Conservation (phyloP, 139 green algal species). For the Chlamydomonas sp. region DNA sequence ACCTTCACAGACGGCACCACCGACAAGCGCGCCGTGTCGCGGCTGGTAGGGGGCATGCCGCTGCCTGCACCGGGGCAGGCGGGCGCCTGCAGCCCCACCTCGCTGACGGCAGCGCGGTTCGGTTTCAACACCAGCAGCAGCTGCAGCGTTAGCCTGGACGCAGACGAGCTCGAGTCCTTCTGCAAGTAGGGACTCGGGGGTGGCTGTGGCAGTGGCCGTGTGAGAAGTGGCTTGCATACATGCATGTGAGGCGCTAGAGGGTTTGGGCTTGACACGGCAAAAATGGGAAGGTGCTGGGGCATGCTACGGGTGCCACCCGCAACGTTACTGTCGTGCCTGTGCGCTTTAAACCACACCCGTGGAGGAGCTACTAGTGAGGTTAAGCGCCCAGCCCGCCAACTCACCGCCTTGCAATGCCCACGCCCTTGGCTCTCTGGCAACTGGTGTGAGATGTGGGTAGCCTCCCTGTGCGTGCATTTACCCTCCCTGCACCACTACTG, state of each 20-base stretch:
- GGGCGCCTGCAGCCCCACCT: slow-evolving; percentile 39
- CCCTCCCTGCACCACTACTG: no score
- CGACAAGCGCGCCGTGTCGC: slow-evolving; percentile 30
- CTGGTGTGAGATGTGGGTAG: no score
- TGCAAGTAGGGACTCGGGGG: slow-evolving; percentile 41
- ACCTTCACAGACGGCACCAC: not conserved
- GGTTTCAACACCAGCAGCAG: slow-evolving; percentile 58
- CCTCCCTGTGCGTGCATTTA: no score
- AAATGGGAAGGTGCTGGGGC: not conserved
- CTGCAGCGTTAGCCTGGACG: slow-evolving; percentile 45
- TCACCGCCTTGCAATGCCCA: no score
- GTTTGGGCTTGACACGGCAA: no score
- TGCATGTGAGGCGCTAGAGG: no score
- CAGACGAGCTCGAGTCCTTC: slow-evolving; percentile 36
- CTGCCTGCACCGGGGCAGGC: slow-evolving; percentile 23
- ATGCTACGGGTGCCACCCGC: not conserved
- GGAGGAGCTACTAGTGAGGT: no score
- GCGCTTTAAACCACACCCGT: no score
- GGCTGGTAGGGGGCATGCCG: slow-evolving; percentile 37
- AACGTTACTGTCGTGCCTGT: no score
- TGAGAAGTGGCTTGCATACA: no score
- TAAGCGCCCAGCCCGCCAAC: no score
- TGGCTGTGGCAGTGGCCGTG: not conserved
- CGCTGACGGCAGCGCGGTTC: slow-evolving; percentile 13
- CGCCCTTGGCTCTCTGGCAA: no score